Base-by-base conservation (phyloP, 1,284 basidiomycete species). In the Veloboletus limbatus region DNA sequence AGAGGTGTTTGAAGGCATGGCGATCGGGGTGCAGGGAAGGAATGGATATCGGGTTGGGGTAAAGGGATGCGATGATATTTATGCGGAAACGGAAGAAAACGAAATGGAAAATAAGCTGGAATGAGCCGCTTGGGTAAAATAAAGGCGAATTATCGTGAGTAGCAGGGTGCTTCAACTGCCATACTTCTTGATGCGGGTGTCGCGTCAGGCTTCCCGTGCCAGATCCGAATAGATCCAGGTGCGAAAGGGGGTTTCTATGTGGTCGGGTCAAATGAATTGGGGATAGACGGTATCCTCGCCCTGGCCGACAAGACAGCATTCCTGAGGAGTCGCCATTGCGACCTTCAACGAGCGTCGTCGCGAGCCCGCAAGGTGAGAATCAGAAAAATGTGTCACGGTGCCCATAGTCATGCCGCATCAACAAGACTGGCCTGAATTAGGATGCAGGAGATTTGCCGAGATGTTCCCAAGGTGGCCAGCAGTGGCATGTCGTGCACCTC, bases 91-190 rank as follows among this genome's bases (percentile, higher is more conserved):
- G 30, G 43, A 43, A 43, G 10, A 36, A 50, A 27, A 48, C 43
- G 51, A 53, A 57, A 51, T 48, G 37, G 39, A 45, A 52, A 47
- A 48, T 50, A 41, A 43, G 34, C 16, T 57, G 50, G 43, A 51
- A 48, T 41, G 54, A 41, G 13, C 48, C 49, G 42, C 50, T 36
- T 53, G 57, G 41, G 48, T 62, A 53, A 57, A 59, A 54, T 67
- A 59, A 58, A 60, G 50, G 48, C 48, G 50, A 39, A 33, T 33
- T 48, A 47, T 60, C 54, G 62, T 64, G 65, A 67, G 60, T 60
- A 56, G 54, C 57, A 48, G 47, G 37, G 34, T 30, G 41, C 43
- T 48, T 56, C 50, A 46, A 33, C 34, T 34, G 14, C 14, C 14
- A 27, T 22, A 28, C 51, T 62, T 64, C 62, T 63, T 48, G 63